Conservation (phyloP, 305 asterid genomes). For the Rubia peregrina region DNA sequence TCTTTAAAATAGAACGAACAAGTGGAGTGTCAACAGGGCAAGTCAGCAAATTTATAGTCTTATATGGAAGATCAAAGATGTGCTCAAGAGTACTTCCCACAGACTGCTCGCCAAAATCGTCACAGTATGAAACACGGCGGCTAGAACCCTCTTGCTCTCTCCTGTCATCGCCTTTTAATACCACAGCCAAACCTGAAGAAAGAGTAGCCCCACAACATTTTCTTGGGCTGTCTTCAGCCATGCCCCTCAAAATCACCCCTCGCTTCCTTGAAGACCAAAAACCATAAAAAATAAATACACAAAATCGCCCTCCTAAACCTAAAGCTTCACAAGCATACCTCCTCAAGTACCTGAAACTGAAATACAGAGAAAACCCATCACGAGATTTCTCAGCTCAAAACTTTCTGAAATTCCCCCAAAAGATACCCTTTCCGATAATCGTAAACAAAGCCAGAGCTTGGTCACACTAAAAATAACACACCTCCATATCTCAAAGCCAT, state of each 20-base stretch:
- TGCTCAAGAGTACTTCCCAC: slow-evolving; percentile 86
- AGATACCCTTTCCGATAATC: background rate
- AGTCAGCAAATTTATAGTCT: slow-evolving; percentile 46
- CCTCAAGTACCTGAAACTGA: background rate
- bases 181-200: slow-evolving; percentile 85
- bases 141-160: slow-evolving; percentile 57
- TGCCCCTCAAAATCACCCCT: slow-evolving; percentile 29
- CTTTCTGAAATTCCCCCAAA: background rate
- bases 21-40: slow-evolving; percentile 40
- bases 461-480: background rate
- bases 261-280: slow-evolving; percentile 27
- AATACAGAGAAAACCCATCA: background rate
- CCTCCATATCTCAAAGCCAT: background rate
- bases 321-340: slow-evolving; percentile 12
- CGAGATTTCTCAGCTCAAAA: background rate
- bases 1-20: slow-evolving; percentile 55
- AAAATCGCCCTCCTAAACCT: slow-evolving; percentile 6
- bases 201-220: slow-evolving; percentile 41
- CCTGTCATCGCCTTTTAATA: slow-evolving; percentile 53
- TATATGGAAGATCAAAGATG: slow-evolving; percentile 73
- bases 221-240: slow-evolving; percentile 82
- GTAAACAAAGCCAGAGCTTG: background rate
- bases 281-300: slow-evolving; percentile 11
- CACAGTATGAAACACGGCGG: slow-evolving; percentile 69
- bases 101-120: slow-evolving; percentile 81